These are phyloP conservation scores for Rossbeevera mucosa DNA, from an alignment of 768 basidiomycete species.

Conservation along the genomic window DNA sequence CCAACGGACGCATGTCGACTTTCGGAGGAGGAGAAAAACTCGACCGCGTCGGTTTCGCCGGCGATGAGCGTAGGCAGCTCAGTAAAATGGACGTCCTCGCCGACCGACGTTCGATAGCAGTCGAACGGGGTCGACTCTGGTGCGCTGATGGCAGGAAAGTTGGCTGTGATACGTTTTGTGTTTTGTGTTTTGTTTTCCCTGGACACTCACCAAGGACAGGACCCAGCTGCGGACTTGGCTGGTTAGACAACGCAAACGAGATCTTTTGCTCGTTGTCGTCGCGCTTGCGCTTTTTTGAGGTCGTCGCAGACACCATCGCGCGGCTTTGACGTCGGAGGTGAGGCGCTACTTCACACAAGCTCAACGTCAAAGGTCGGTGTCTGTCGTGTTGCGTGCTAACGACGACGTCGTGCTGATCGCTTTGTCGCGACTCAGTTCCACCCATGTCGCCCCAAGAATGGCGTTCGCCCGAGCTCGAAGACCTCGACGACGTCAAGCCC, in stretches of 20 bases:
- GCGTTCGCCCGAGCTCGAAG: conserved; percentile 15
- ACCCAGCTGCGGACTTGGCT: conserved; percentile 37
- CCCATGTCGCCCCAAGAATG: conserved; percentile 14
- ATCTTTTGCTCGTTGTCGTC: conserved; percentile 31
- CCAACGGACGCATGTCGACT: conserved; percentile 47
- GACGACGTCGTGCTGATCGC: conserved; percentile 14
- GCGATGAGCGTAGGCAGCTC: conserved; percentile 47
- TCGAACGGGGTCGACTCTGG: conserved; percentile 56
- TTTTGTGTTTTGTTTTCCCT: background rate
- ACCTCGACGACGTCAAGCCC: conserved; percentile 21
- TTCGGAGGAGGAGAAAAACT: conserved; percentile 69
- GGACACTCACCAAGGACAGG: conserved; percentile 48
- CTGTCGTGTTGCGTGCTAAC: conserved; percentile 12
- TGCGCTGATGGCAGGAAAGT: conserved; percentile 62
- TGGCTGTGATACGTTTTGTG: conserved; percentile 35
- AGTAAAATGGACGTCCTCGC: conserved; percentile 30
- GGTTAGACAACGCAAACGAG: conserved; percentile 35
- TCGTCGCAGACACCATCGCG: conserved; percentile 20
- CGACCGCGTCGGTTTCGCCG: conserved; percentile 80
- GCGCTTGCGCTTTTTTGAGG: conserved; percentile 50
- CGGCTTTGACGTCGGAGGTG: conserved; percentile 11
- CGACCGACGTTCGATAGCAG: conserved; percentile 46
- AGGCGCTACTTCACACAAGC: conserved; percentile 13
- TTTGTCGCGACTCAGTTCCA: conserved; percentile 28
- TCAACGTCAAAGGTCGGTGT: conserved; percentile 21